A percentile compares a stretch with the other conserved stretches of the same genome.
These are phyloP conservation scores for Beauveria medogensis DNA, from an alignment of 2,329 filamentous ascomycete genomes.

Conservation along the genomic window DNA sequence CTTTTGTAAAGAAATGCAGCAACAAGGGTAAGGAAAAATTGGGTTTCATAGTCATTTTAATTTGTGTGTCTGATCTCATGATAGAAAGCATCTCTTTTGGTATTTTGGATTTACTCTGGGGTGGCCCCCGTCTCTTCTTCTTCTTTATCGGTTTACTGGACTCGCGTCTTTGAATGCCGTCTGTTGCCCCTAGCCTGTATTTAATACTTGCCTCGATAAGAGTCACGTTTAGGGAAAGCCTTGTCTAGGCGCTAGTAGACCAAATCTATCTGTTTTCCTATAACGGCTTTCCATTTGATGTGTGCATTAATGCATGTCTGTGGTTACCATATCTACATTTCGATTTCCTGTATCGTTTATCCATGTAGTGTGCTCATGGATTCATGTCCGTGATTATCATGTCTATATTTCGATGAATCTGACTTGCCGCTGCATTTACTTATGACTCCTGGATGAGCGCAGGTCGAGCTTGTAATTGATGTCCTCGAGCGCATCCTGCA, in stretches of 20 bases:
- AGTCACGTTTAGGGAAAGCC: background rate
- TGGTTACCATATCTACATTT: background rate
- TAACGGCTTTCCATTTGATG: background rate
- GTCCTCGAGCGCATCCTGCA: slow-evolving; percentile 15
- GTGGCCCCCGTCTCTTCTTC: background rate
- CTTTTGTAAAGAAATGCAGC: background rate
- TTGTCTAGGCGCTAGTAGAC: background rate
- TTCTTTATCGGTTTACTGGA: background rate
- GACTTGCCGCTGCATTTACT: background rate
- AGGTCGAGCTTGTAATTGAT: slow-evolving; percentile 9
- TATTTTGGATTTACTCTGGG: slow-evolving; percentile 2
- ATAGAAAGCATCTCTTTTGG: slow-evolving; percentile 6
- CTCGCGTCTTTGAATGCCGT: background rate
- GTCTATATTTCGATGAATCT: background rate
- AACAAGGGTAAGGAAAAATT: background rate
- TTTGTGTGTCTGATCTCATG: slow-evolving; percentile 5
- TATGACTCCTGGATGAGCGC: background rate
- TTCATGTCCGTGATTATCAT: background rate
- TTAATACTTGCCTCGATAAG: background rate
- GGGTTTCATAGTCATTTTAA: background rate
- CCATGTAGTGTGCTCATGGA: background rate
- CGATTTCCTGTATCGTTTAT: background rate
- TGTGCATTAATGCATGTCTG: background rate
- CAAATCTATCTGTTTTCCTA: background rate
- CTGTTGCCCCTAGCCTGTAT: background rate